These are phyloP conservation scores for Tremella fuciformis DNA, from an alignment of 768 basidiomycete genomes.

Conservation along the genomic window DNA sequence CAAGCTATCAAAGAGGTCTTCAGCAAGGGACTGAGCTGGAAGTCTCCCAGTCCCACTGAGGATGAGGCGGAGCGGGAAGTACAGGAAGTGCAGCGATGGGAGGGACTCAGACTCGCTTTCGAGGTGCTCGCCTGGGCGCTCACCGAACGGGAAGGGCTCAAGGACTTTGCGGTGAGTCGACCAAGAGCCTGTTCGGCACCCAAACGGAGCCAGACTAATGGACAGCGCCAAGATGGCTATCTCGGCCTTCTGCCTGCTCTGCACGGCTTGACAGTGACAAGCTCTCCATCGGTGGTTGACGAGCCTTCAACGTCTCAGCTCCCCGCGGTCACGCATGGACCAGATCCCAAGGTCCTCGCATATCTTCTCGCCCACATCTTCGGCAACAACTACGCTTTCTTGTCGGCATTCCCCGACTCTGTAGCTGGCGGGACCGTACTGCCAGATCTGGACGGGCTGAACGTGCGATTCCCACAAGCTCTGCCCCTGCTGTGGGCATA, in stretches of 20 bases:
- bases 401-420: conserved; percentile 25
- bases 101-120: conserved; percentile 36
- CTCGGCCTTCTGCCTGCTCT: conserved; percentile 10
- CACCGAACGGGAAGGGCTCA: conserved; percentile 24
- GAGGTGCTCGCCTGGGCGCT: conserved; percentile 35
- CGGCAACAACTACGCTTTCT: conserved; percentile 39
- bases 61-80: conserved; percentile 36
- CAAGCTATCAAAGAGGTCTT: conserved; percentile 16
- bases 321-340: not conserved
- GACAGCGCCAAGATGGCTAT: conserved; percentile 11
- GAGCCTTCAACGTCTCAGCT: not conserved
- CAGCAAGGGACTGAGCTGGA: conserved; percentile 22
- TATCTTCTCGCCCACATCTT: conserved; percentile 43
- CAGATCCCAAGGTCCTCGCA: conserved; percentile 33
- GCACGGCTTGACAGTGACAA: not conserved
- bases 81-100: conserved; percentile 38
- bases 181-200: not conserved
- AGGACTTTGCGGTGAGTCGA: conserved; percentile 30
- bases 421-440: conserved; percentile 11
- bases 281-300: not conserved
- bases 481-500: conserved; percentile 31
- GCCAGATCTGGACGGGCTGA: conserved; percentile 18
- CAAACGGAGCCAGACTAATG: not conserved
- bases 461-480: conserved; percentile 13
- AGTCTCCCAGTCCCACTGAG: not conserved